Conservation (phyloP, 352 stramenopile genomes). For the Phytophthora constricta region DNA sequence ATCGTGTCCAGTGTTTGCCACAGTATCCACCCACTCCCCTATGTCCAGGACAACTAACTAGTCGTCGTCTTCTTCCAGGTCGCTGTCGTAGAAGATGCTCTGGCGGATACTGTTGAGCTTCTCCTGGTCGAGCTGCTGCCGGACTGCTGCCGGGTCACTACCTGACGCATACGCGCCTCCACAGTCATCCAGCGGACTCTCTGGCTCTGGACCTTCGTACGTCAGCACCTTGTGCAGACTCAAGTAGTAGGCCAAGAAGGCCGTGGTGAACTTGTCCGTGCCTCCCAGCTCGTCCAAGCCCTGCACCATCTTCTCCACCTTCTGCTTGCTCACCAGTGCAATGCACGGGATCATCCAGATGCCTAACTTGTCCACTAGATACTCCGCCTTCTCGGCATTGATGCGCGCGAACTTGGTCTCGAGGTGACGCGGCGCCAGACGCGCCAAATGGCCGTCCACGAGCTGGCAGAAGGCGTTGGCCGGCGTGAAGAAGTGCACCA, state of each 20-base stretch:
- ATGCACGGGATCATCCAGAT: slow-evolving; percentile 97
- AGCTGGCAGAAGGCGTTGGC: slow-evolving; percentile 93
- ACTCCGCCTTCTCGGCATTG: slow-evolving; percentile 96
- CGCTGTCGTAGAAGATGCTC: slow-evolving; percentile 88
- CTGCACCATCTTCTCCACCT: slow-evolving; percentile 96
- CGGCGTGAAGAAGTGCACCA: slow-evolving; percentile 97
- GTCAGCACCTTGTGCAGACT: slow-evolving; percentile 95
- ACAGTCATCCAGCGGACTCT: slow-evolving; percentile 69
- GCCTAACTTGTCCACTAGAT: slow-evolving; percentile 95
- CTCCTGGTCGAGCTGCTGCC: slow-evolving; percentile 53
- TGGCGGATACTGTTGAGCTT: slow-evolving; percentile 79
- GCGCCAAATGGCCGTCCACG: slow-evolving; percentile 93
- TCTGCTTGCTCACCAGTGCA: slow-evolving; percentile 95
- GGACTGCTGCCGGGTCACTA: slow-evolving; percentile 38
- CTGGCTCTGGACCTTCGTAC: slow-evolving; percentile 92
- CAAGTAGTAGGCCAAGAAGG: slow-evolving; percentile 93
- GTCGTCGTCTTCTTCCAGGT: slow-evolving; percentile 79
- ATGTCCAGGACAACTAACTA: slow-evolving; percentile 18
- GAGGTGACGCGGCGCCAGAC: slow-evolving; percentile 91
- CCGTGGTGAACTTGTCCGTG: slow-evolving; percentile 93
- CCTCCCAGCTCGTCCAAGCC: slow-evolving; percentile 96
- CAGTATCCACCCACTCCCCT: no score
- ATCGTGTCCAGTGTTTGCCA: slow-evolving; percentile 16
- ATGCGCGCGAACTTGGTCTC: slow-evolving; percentile 97
- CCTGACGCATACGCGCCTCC: slow-evolving; percentile 54